Evolutionary conservation across 106 monocot genomes (phyloP).

Genomic region (Ottelia alismoides): DNA sequence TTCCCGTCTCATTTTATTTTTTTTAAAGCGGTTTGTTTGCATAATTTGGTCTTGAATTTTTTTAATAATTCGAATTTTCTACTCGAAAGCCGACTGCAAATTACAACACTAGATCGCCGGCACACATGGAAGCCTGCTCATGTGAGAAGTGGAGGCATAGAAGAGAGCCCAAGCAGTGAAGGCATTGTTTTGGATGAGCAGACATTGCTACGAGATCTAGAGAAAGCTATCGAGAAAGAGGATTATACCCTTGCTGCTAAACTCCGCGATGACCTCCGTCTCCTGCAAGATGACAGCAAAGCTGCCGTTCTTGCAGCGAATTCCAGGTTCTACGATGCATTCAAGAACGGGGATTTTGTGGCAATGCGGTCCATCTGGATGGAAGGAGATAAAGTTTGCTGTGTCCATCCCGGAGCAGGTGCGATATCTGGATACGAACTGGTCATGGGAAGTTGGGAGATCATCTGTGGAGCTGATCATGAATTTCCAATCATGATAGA

Average conservation of each 20-base stretch:
- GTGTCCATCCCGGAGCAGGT: slow-evolving; percentile 82
- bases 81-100: too few species aligned
- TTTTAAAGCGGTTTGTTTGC: too few species aligned
- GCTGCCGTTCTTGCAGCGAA: slow-evolving; percentile 67
- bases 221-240: slow-evolving; percentile 73
- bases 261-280: slow-evolving; percentile 58
- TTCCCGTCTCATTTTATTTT: too few species aligned
- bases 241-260: slow-evolving; percentile 77
- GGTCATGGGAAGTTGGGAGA: slow-evolving; percentile 88
- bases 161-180: slow-evolving; percentile 36
- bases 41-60: too few species aligned
- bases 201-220: slow-evolving; percentile 49
- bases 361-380: slow-evolving; percentile 84
- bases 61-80: too few species aligned
- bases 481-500: slow-evolving; percentile 88
- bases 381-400: slow-evolving; percentile 64
- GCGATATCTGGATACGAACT: slow-evolving; percentile 79
- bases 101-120: too few species aligned
- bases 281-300: slow-evolving; percentile 68
- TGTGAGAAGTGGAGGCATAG: slow-evolving; percentile 58
- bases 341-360: slow-evolving; percentile 70
- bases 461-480: slow-evolving; percentile 63
- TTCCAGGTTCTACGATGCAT: slow-evolving; percentile 70
- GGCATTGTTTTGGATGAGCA: slow-evolving; percentile 41
- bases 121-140: slow-evolving; percentile 4